Evolutionary conservation across 495 filamentous ascomycete genomes (phyloP).

Genomic region (Penicillium desertorum): DNA sequence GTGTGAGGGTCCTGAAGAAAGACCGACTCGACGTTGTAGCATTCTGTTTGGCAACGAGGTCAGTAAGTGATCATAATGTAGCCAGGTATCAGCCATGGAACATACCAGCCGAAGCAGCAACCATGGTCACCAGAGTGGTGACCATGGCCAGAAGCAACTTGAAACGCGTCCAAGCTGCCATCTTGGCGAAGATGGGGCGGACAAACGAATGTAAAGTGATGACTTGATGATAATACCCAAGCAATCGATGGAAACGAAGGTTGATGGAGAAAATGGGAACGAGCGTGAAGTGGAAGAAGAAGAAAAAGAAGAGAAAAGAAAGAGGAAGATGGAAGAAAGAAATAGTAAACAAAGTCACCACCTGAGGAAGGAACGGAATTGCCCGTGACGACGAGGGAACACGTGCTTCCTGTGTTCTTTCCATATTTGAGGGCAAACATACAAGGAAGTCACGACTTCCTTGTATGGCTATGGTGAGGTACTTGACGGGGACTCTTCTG

Average conservation of each 20-base stretch:
- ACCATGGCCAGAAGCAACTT: constrained; percentile 8
- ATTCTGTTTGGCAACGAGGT: background rate
- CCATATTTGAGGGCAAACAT: background rate
- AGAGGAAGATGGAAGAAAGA: background rate
- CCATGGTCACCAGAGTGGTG: constrained; percentile 4
- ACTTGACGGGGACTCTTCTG: background rate
- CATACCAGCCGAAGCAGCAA: background rate
- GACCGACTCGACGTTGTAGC: background rate
- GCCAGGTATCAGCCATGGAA: background rate
- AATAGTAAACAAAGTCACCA: constrained; percentile 8
- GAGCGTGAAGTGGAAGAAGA: constrained; percentile 1
- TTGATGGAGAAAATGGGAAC: background rate
- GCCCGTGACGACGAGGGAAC: background rate
- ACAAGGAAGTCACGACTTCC: constrained; percentile 7
- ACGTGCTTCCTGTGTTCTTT: background rate
- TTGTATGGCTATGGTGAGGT: background rate
- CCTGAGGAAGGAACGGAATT: constrained; percentile 2
- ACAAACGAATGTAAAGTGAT: constrained; percentile 6
- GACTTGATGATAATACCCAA: constrained; percentile 1
- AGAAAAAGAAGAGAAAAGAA: background rate
- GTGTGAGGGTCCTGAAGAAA: constrained; percentile 14
- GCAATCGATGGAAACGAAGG: constrained; percentile 5
- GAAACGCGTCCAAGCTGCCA: constrained; percentile 2
- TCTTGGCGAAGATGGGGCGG: background rate
- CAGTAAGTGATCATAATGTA: background rate